Conservation (phyloP, 108 stramenopile genomes). For the Schizochytrium sp. region DNA sequence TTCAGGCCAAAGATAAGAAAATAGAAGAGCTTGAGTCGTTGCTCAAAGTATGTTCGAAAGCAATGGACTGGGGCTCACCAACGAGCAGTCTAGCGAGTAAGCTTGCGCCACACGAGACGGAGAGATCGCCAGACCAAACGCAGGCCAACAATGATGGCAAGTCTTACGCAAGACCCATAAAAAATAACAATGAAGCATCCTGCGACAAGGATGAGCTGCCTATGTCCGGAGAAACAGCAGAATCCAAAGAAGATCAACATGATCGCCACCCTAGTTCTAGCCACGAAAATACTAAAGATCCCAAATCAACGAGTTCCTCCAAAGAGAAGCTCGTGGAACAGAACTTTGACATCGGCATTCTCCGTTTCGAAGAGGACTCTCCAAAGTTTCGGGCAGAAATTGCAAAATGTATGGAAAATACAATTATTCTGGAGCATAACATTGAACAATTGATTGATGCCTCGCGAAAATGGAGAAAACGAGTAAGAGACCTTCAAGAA, state of each 20-base stretch:
- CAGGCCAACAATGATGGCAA: too few species aligned
- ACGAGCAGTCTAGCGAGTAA: not conserved
- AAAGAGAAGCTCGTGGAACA: not conserved
- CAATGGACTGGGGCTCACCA: constrained; percentile 1
- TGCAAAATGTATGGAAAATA: not conserved
- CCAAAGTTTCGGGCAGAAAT: constrained; percentile 17
- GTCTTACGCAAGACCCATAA: too few species aligned
- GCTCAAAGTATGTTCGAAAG: constrained; percentile 10
- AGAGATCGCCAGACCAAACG: too few species aligned
- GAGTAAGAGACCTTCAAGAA: constrained; percentile 40
- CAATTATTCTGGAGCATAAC: not conserved
- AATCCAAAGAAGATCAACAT: too few species aligned
- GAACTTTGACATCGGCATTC: not conserved
- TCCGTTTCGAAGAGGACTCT: constrained; percentile 30
- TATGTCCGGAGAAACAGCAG: too few species aligned
- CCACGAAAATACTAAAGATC: too few species aligned
- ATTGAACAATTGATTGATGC: constrained; percentile 1
- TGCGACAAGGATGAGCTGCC: too few species aligned
- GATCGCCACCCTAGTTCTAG: too few species aligned
- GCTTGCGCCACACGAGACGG: too few species aligned
- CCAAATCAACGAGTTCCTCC: too few species aligned
- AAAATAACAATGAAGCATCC: too few species aligned
- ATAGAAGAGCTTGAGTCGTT: constrained; percentile 13
- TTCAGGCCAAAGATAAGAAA: constrained; percentile 35
- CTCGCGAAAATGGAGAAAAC: constrained; percentile 38